phyloP scores from a whole-genome alignment of 2,329 filamentous ascomycete species.

The Aspergillus alliaceus region DNA sequence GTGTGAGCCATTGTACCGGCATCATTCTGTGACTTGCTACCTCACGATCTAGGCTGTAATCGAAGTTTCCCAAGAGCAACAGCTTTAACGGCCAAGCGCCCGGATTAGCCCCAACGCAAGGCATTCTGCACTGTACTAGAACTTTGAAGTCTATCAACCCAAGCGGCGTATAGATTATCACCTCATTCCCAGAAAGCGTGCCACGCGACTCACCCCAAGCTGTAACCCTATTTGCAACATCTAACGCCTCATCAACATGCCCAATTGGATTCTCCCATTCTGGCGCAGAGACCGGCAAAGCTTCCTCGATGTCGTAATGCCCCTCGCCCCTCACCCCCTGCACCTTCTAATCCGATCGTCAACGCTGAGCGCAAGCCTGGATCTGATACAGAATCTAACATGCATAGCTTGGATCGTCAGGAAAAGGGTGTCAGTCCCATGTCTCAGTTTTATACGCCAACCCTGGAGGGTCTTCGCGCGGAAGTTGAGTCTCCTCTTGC shows the following conservation, averaged over 20 bases:
- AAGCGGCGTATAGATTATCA: neutral
- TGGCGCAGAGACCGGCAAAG: constrained; percentile 30
- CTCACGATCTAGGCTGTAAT: neutral
- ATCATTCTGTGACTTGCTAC: neutral
- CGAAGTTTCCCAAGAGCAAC: neutral
- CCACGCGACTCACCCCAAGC: neutral
- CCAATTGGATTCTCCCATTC: neutral
- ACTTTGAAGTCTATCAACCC: neutral
- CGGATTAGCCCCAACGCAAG: neutral
- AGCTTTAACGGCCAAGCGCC: neutral
- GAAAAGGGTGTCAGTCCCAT: constrained; percentile 38
- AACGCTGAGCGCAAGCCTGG: too few species aligned
- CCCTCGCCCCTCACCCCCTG: constrained; percentile 48
- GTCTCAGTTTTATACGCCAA: constrained; percentile 51
- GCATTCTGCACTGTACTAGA: neutral
- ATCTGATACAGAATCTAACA: constrained; percentile 37
- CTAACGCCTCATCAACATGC: neutral
- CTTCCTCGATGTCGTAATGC: constrained; percentile 51
- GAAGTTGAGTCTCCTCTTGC: constrained; percentile 64
- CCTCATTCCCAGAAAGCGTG: too few species aligned
- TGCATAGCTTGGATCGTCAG: constrained; percentile 33
- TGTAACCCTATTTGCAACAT: neutral
- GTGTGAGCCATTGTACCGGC: neutral
- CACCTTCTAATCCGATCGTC: constrained; percentile 4
- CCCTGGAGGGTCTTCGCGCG: constrained; percentile 66